Conservation (phyloP, 2,329 filamentous ascomycete species). For the Xylaria sp. region DNA sequence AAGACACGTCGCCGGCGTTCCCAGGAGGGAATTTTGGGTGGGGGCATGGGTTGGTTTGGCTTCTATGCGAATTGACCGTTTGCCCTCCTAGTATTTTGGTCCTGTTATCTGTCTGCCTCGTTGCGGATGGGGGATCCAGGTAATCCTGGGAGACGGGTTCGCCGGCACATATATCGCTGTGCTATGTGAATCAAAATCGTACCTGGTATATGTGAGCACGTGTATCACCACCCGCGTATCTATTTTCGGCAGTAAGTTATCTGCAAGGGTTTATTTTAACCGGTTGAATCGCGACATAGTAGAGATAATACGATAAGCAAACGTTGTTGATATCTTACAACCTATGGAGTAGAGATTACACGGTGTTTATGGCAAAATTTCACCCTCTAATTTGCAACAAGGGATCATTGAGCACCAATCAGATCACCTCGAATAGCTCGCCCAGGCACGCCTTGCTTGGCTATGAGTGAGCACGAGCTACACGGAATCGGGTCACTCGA, state of each 20-base stretch:
- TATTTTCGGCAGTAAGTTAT: background rate
- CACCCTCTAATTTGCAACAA: background rate
- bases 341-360: background rate
- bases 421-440: background rate
- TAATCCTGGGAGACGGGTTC: constrained; percentile 52
- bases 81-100: constrained; percentile 54
- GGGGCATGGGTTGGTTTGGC: constrained; percentile 49
- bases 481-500: background rate
- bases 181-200: background rate
- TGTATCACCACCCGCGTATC: background rate
- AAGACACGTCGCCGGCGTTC: constrained; percentile 44
- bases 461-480: background rate
- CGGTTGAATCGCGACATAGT: background rate
- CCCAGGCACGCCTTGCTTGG: background rate
- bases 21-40: constrained; percentile 45
- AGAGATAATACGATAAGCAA: background rate
- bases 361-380: background rate
- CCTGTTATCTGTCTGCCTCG: constrained; percentile 53
- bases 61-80: constrained; percentile 56
- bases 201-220: background rate
- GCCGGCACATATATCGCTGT: constrained; percentile 55
- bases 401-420: background rate
- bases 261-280: background rate
- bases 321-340: background rate
- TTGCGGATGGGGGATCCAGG: constrained; percentile 36